Evolutionary conservation across 805 yeast species (phyloP), one percentile per base, ranked within the genome.

Genomic region (Myxozyma lipomycoides): DNA sequence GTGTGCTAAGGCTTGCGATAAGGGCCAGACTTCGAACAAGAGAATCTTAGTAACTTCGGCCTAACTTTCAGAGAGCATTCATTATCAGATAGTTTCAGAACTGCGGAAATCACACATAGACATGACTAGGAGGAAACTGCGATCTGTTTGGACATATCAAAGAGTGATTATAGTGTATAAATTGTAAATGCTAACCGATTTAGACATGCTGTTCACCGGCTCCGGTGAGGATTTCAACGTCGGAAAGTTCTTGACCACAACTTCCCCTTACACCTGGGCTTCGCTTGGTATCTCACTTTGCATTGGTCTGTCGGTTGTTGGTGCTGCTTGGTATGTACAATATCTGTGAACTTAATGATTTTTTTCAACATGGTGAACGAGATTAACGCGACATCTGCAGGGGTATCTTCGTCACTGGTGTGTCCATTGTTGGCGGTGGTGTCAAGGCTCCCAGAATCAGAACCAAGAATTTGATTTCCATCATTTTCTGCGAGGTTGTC

Each of bases 191-290:
- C n/a, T n/a, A n/a, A n/a, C n/a, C n/a, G n/a, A n/a, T 34, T 15
- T 43, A 67, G 70, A 82, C 65, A 75, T 82, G 80, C 75, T 93
- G 59, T 88, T 93, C 78, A 88, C 89, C 56, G 95, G 95, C 45
- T 82, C 87, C 53, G 98, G 98, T 41, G 95, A 89, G 67, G 76
- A 81, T 46, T 93, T 93, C 75, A 86, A 93, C 69, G 81, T 93
- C 51, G 98, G 98, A 46, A 82, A 82, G 60, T 90, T 91, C 65
- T 77, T 93, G 59, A 80, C 82, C 60, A 74, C 84, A 34, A 81
- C 93, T 2, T 88, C 97, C 21, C 98, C 98, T 4, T 93, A 93
- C 67, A 79, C 93, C 84, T 93, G 98, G 98, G 98, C 97, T 25
- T 78, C 79, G 57, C 70, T 89, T 57, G 98, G 98, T 48, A 88